A percentile compares a stretch with the other conserved stretches of the same genome.
phyloP scores from a whole-genome alignment of 768 basidiomycete genomes.

The Lentinula guzmanii region DNA sequence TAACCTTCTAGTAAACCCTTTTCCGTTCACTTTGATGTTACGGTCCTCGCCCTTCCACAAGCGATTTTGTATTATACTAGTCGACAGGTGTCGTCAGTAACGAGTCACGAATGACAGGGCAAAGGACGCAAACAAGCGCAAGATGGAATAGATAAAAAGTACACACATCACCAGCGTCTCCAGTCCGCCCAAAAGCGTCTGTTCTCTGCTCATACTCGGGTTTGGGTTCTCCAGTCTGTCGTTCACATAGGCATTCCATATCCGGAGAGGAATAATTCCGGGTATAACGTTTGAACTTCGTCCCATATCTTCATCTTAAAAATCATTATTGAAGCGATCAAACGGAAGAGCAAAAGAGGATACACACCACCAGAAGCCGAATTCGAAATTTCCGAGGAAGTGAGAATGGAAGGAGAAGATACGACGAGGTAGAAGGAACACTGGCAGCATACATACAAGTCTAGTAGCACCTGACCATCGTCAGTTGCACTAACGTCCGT shows the following conservation, averaged over 20 bases:
- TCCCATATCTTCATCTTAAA: background rate
- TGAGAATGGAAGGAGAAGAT: constrained; percentile 23
- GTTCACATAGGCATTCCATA: constrained; percentile 55
- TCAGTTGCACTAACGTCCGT: background rate
- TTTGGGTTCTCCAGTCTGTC: constrained; percentile 57
- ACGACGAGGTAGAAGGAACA: constrained; percentile 72
- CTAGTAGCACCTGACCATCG: constrained; percentile 24
- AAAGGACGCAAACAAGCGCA: background rate
- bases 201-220: background rate
- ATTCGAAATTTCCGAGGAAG: constrained; percentile 22
- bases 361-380: background rate
- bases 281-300: constrained; percentile 34
- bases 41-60: constrained; percentile 68
- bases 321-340: background rate
- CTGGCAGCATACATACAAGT: constrained; percentile 82
- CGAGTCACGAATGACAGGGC: background rate
- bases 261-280: constrained; percentile 47
- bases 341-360: background rate
- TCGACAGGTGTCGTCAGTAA: constrained; percentile 4
- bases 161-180: background rate
- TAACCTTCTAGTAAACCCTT: constrained; percentile 54
- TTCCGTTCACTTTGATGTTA: constrained; percentile 44
- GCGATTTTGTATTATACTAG: constrained; percentile 69
- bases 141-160: background rate
- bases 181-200: background rate